phyloP scores from a whole-genome alignment of 768 basidiomycete species.

The Pholiota molesta region DNA sequence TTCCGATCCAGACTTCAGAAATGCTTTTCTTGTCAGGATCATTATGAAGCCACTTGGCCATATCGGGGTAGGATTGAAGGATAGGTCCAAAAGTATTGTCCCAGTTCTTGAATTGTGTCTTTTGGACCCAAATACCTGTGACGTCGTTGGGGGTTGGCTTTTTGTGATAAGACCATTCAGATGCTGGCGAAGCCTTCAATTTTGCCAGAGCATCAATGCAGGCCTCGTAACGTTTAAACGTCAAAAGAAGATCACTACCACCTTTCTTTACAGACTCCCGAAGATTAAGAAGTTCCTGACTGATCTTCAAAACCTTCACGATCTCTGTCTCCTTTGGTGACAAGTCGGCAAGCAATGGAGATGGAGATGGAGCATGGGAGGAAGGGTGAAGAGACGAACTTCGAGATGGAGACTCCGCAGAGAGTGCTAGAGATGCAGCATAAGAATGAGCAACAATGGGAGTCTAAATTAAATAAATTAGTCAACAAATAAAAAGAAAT shows the following conservation, averaged over 20 bases:
- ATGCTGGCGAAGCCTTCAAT: neutral
- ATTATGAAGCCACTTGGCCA: neutral
- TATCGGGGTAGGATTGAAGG: neutral
- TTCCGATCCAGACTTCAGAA: neutral
- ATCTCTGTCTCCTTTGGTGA: neutral
- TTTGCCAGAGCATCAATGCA: neutral
- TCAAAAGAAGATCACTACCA: neutral
- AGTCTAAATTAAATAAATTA: neutral
- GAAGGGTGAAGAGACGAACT: neutral
- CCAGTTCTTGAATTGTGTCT: neutral
- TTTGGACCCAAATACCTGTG: neutral
- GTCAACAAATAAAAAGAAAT: neutral
- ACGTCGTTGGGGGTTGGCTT: neutral
- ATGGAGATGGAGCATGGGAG: neutral
- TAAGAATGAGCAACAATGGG: neutral
- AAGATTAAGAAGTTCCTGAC: neutral
- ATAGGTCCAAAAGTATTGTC: neutral
- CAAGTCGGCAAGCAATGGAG: neutral
- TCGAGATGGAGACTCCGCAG: neutral
- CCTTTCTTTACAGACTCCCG: neutral
- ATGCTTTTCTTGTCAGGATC: neutral
- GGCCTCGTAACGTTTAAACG: neutral
- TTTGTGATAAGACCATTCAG: neutral
- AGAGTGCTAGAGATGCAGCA: neutral
- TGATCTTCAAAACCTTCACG: neutral